Conservation (phyloP, 1,284 basidiomycete genomes). For the Microbotryum lychnidis-dioicae region DNA sequence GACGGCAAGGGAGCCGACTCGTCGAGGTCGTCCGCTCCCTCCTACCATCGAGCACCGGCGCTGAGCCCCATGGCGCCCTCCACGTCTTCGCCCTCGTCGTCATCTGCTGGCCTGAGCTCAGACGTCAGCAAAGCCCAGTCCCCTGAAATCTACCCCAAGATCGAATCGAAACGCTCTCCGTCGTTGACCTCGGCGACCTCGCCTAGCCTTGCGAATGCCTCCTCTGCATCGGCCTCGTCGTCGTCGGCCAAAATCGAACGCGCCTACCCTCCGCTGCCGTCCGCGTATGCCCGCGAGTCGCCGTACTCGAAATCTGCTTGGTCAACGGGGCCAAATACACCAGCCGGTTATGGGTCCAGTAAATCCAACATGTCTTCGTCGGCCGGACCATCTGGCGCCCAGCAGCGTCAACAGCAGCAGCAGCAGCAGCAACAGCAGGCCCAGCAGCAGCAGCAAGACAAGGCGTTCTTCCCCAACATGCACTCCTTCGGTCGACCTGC, state of each 20-base stretch:
- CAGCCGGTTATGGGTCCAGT: too few species aligned
- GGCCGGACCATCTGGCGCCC: neutral
- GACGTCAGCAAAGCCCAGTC: neutral
- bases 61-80: neutral
- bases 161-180: neutral
- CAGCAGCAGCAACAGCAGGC: neutral
- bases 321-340: neutral
- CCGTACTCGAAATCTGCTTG: conserved; percentile 20
- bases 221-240: neutral
- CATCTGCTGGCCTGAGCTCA: neutral
- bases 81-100: neutral
- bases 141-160: neutral
- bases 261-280: conserved; percentile 27
- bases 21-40: too few species aligned
- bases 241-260: neutral
- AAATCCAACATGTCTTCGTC: too few species aligned
- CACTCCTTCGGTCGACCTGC: neutral
- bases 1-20: too few species aligned
- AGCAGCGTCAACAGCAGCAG: conserved; percentile 3
- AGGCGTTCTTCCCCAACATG: too few species aligned
- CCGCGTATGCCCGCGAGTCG: conserved; percentile 27
- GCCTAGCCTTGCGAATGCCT: neutral
- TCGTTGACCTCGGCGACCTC: neutral
- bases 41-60: too few species aligned
- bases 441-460: neutral